These are phyloP conservation scores for Pyrus communis DNA, from an alignment of 306 rosid genomes.

Conservation along the genomic window DNA sequence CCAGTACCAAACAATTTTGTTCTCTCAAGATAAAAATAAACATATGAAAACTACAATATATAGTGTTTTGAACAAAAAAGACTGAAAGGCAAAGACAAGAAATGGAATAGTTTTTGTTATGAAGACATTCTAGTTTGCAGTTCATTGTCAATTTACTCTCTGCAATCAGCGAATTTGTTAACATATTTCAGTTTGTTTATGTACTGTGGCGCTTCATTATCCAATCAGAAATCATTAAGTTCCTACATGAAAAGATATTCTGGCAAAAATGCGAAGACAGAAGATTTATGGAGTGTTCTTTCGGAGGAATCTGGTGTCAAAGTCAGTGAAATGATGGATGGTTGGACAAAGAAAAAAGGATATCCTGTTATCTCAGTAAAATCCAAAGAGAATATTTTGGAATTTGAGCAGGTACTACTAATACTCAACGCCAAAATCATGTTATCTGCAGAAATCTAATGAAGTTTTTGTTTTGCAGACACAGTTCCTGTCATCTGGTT, in stretches of 20 bases:
- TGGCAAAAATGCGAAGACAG: slow-evolving; percentile 49
- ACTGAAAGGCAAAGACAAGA: neutral
- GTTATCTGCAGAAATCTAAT: slow-evolving; percentile 9
- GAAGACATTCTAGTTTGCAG: neutral
- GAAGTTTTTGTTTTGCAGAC: slow-evolving; percentile 31
- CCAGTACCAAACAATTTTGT: neutral
- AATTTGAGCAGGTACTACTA: slow-evolving; percentile 45
- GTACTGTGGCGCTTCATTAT: slow-evolving; percentile 6
- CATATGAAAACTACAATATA: neutral
- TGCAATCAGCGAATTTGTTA: neutral
- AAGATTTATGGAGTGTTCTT: slow-evolving; percentile 54
- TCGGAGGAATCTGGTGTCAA: slow-evolving; percentile 49
- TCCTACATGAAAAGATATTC: slow-evolving; percentile 37
- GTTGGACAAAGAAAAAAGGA: slow-evolving; percentile 60
- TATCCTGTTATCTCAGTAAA: slow-evolving; percentile 51
- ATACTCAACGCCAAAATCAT: neutral
- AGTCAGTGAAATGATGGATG: slow-evolving; percentile 43
- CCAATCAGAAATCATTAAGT: slow-evolving; percentile 49
- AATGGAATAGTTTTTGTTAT: neutral
- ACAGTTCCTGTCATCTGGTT: slow-evolving; percentile 43
- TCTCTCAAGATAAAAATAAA: neutral
- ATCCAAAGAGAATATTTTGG: slow-evolving; percentile 27
- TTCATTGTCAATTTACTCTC: neutral
- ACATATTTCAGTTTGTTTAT: neutral
- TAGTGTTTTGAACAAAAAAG: neutral